These are phyloP conservation scores for Phytophthora sansomeana DNA, from an alignment of 352 stramenopile species.

Conservation along the genomic window DNA sequence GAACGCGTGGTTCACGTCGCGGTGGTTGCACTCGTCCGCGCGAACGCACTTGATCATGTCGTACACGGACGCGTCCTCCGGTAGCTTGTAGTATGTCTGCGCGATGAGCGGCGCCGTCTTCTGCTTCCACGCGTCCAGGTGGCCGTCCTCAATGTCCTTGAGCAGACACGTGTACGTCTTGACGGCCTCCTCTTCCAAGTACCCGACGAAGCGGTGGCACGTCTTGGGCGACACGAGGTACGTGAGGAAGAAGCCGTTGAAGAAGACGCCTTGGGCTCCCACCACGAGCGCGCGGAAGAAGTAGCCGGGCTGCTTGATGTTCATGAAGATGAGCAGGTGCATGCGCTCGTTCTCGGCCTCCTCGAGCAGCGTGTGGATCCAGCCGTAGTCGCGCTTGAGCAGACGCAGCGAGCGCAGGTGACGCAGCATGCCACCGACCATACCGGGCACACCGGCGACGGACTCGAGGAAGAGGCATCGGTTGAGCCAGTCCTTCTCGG, in stretches of 20 bases:
- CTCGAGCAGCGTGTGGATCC: slow-evolving; percentile 93
- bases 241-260: slow-evolving; percentile 82
- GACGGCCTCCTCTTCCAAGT: slow-evolving; percentile 94
- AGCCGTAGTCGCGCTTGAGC: slow-evolving; percentile 90
- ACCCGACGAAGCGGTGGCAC: slow-evolving; percentile 93
- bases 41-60: slow-evolving; percentile 91
- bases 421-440: slow-evolving; percentile 76
- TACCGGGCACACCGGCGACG: slow-evolving; percentile 78
- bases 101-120: slow-evolving; percentile 77
- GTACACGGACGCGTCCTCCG: slow-evolving; percentile 70
- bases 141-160: slow-evolving; percentile 85
- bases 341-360: slow-evolving; percentile 96
- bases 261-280: slow-evolving; percentile 89
- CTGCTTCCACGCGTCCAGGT: slow-evolving; percentile 81
- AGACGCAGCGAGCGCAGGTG: slow-evolving; percentile 87
- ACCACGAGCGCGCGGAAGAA: slow-evolving; percentile 86
- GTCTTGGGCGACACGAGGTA: slow-evolving; percentile 91
- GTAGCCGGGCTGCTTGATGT: slow-evolving; percentile 86
- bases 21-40: slow-evolving; percentile 89
- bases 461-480: slow-evolving; percentile 83
- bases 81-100: slow-evolving; percentile 90
- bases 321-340: slow-evolving; percentile 93
- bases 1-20: slow-evolving; percentile 88
- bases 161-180: slow-evolving; percentile 94
- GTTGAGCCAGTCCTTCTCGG: slow-evolving; percentile 67